phyloP scores from a whole-genome alignment of 352 stramenopile species.

The Globisporangium nunn region DNA sequence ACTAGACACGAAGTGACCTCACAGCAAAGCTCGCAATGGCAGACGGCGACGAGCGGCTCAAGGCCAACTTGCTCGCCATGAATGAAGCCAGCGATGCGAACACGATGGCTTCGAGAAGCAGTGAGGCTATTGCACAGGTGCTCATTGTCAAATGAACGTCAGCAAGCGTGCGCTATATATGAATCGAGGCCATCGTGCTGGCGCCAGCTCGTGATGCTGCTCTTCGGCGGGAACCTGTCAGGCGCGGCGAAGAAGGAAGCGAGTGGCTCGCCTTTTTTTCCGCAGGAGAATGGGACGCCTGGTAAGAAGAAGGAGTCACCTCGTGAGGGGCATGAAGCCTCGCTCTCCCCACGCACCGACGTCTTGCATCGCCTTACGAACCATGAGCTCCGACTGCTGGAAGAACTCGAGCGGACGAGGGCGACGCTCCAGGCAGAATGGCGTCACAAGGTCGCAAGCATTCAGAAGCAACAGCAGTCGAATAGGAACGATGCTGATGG shows the following conservation, averaged over 20 bases:
- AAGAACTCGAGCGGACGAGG: slow-evolving; percentile 71
- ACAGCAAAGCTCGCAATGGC: no score
- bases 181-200: no score
- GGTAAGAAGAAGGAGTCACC: background rate
- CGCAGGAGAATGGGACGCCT: background rate
- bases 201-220: slow-evolving; percentile 38
- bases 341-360: slow-evolving; percentile 46
- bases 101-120: background rate
- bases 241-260: slow-evolving; percentile 18
- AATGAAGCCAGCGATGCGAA: no score
- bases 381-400: slow-evolving; percentile 67
- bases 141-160: no score
- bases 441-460: slow-evolving; percentile 48
- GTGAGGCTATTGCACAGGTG: no score
- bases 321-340: slow-evolving; percentile 1
- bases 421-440: slow-evolving; percentile 62
- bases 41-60: no score
- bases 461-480: slow-evolving; percentile 39
- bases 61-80: no score
- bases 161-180: no score
- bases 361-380: slow-evolving; percentile 63
- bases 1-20: no score
- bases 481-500: slow-evolving; percentile 1
- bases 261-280: background rate
- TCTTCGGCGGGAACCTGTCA: slow-evolving; percentile 63